phyloP scores from a whole-genome alignment of 2,329 filamentous ascomycete species.

The Stachybotrys chartarum region DNA sequence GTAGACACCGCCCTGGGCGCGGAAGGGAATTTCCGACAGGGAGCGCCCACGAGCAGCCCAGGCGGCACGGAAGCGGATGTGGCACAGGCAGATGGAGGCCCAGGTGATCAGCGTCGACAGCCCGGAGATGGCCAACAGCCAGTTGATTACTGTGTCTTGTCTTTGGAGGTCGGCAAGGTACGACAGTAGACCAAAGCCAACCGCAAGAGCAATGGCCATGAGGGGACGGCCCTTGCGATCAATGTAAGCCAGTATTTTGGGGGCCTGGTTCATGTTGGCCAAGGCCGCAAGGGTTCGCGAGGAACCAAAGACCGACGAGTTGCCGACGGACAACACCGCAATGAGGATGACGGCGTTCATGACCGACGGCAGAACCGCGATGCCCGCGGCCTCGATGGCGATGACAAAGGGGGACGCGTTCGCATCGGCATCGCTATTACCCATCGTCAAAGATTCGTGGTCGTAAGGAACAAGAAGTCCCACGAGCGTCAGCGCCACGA shows the following conservation, averaged over 20 bases:
- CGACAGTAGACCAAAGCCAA: constrained; percentile 62
- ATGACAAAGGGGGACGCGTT: constrained; percentile 89
- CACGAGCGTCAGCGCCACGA: constrained; percentile 73
- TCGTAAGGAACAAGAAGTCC: constrained; percentile 75
- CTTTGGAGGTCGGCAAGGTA: constrained; percentile 64
- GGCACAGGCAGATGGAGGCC: constrained; percentile 79
- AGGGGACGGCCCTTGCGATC: constrained; percentile 77
- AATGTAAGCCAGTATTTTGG: constrained; percentile 69
- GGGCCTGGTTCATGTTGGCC: constrained; percentile 80
- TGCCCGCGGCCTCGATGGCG: constrained; percentile 78
- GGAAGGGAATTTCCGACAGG: constrained; percentile 74
- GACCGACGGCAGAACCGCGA: constrained; percentile 71
- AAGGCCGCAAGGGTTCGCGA: constrained; percentile 85
- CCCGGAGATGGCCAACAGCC: constrained; percentile 71
- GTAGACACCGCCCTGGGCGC: constrained; percentile 66
- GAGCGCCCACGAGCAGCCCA: constrained; percentile 64
- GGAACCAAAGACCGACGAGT: constrained; percentile 85
- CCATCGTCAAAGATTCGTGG: constrained; percentile 52
- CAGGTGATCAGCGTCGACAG: constrained; percentile 72
- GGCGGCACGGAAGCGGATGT: constrained; percentile 84
- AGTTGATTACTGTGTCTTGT: constrained; percentile 61
- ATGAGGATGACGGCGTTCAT: constrained; percentile 96
- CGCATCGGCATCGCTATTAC: constrained; percentile 52
- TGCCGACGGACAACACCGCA: constrained; percentile 83
- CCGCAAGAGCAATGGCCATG: constrained; percentile 62